Evolutionary conservation across 2,329 filamentous ascomycete genomes (phyloP).

Genomic region (Cercospora sp.): DNA sequence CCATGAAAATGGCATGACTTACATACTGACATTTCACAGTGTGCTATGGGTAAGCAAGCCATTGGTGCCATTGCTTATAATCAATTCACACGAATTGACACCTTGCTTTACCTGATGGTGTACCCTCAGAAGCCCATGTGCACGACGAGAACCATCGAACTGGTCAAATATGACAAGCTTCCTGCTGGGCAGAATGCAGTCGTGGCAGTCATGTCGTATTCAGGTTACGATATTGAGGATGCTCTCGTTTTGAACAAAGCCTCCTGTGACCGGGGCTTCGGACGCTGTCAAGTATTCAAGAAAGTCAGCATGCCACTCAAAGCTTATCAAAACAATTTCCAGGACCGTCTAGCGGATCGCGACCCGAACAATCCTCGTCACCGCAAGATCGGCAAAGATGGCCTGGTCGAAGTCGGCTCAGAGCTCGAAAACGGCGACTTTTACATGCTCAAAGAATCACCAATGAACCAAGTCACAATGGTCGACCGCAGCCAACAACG

Average conservation of each 20-base stretch:
- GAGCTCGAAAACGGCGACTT: conserved; percentile 76
- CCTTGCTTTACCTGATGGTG: conserved; percentile 91
- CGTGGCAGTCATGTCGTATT: conserved; percentile 99
- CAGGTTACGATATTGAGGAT: conserved; percentile 99
- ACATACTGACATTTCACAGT: not conserved
- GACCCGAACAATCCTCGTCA: conserved; percentile 55
- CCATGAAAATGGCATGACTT: no score
- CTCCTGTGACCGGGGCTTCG: conserved; percentile 91
- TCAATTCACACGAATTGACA: conserved; percentile 96
- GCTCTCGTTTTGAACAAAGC: conserved; percentile 95
- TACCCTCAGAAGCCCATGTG: conserved; percentile 98
- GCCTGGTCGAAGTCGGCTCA: conserved; percentile 82
- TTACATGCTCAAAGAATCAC: conserved; percentile 87
- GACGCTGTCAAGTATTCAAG: conserved; percentile 95
- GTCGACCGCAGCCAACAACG: conserved; percentile 31
- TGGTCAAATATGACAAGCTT: conserved; percentile 95
- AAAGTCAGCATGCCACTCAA: conserved; percentile 87
- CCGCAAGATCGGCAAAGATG: conserved; percentile 77
- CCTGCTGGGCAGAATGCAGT: conserved; percentile 96
- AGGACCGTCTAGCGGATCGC: conserved; percentile 62
- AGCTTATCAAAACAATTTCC: conserved; percentile 79
- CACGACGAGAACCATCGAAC: conserved; percentile 92
- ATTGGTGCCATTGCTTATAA: conserved; percentile 98
- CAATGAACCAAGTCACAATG: conserved; percentile 69
- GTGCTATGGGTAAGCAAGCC: conserved; percentile 98